Evolutionary conservation across 1,284 basidiomycete genomes (phyloP).

Genomic region (Rhizoctonia solani): DNA sequence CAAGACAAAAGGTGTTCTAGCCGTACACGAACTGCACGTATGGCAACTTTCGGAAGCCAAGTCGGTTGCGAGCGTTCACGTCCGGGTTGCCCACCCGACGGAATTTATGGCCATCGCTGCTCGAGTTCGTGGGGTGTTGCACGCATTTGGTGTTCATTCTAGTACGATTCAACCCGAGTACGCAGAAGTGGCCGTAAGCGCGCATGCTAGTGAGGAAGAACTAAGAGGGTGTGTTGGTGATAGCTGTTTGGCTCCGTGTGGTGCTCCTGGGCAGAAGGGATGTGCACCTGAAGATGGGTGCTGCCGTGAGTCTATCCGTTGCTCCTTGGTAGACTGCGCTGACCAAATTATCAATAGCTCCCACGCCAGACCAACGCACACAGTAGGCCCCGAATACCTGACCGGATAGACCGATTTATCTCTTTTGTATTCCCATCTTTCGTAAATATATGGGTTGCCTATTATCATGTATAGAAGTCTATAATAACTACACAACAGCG

Average conservation of each 20-base stretch:
- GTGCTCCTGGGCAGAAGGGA: constrained; percentile 22
- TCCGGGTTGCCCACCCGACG: constrained; percentile 65
- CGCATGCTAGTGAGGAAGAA: background rate
- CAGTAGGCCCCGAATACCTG: too few relatives aligned
- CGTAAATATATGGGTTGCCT: too few relatives aligned
- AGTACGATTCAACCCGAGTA: constrained; percentile 87
- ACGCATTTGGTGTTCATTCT: constrained; percentile 91
- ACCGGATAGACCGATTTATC: too few relatives aligned
- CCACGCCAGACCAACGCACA: background rate
- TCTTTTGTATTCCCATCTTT: too few relatives aligned
- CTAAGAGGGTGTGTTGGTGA: constrained; percentile 9
- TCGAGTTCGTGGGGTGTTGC: constrained; percentile 81
- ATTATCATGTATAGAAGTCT: too few relatives aligned
- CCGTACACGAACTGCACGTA: constrained; percentile 93
- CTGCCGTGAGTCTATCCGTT: constrained; percentile 64
- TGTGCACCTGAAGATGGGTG: constrained; percentile 63
- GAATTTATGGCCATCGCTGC: constrained; percentile 93
- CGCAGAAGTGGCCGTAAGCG: constrained; percentile 10
- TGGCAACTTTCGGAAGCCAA: constrained; percentile 93
- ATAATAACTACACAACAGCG: too few relatives aligned
- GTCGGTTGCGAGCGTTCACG: constrained; percentile 94
- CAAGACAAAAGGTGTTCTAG: constrained; percentile 82
- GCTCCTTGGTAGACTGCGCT: background rate
- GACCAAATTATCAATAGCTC: constrained; percentile 1
- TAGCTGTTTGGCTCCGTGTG: constrained; percentile 46